Conservation (phyloP, 208 protist species). For the Leishmania major region DNA sequence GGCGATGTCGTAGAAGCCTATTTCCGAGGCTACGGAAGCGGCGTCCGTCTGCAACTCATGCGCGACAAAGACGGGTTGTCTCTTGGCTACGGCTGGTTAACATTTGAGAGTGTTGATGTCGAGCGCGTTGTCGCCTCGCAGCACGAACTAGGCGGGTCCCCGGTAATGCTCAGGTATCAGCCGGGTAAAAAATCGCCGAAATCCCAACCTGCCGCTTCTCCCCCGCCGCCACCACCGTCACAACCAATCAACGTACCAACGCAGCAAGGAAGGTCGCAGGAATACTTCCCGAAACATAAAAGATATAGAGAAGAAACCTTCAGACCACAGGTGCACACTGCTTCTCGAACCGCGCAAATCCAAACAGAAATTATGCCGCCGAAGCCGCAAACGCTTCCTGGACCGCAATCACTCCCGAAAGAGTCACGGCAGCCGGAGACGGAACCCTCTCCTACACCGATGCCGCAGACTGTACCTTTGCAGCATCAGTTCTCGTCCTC, state of each 20-base stretch:
- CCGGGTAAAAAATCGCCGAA: neutral
- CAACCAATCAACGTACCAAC: neutral
- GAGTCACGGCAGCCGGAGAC: neutral
- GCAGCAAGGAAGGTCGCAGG: neutral
- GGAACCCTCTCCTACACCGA: neutral
- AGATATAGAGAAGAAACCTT: neutral
- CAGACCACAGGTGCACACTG: no score
- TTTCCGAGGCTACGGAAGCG: conserved; percentile 47
- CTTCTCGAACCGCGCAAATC: neutral
- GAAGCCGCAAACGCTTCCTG: neutral
- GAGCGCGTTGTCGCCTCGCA: conserved; percentile 4
- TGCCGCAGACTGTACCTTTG: neutral
- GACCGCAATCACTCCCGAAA: neutral
- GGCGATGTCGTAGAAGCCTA: conserved; percentile 42
- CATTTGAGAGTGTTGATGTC: conserved; percentile 27
- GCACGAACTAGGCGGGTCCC: conserved; percentile 13
- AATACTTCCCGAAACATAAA: neutral
- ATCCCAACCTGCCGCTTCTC: neutral
- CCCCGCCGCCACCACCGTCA: neutral
- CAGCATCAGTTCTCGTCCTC: neutral
- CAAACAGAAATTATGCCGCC: neutral
- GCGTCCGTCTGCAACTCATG: conserved; percentile 29
- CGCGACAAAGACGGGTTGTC: conserved; percentile 51
- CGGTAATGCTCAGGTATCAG: conserved; percentile 7
- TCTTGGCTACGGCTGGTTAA: conserved; percentile 66